Conservation (phyloP, 2,329 filamentous ascomycete species). For the Alternaria gaisen region DNA sequence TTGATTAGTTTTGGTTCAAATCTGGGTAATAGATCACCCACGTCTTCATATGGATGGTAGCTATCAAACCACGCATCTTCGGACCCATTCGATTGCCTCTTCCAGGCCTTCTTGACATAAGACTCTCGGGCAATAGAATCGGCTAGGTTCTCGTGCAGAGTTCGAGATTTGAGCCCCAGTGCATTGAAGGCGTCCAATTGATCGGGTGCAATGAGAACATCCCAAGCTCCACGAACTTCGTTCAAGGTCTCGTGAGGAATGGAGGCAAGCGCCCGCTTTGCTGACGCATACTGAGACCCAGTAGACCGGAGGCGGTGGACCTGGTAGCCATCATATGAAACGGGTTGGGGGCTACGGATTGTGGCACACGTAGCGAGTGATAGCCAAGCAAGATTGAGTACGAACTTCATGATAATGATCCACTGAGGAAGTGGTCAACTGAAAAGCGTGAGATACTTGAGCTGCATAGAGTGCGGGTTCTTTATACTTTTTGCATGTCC, state of each 20-base stretch:
- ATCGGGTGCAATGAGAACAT: conserved; percentile 55
- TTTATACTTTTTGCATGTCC: conserved; percentile 14
- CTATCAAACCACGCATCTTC: conserved; percentile 41
- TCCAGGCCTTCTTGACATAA: conserved; percentile 53
- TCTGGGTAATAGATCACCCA: conserved; percentile 1
- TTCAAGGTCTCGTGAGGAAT: conserved; percentile 52
- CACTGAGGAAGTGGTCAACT: not conserved
- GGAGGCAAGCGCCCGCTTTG: conserved; percentile 48
- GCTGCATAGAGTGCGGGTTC: not conserved
- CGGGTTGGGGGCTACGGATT: conserved; percentile 33
- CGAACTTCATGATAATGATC: conserved; percentile 25
- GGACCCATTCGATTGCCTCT: conserved; percentile 30
- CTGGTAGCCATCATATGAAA: conserved; percentile 53
- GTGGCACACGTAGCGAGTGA: conserved; percentile 28
- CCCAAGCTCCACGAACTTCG: conserved; percentile 47
- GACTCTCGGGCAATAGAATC: conserved; percentile 54
- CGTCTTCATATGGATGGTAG: conserved; percentile 45
- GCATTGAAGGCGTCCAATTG: conserved; percentile 52
- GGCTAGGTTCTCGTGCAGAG: conserved; percentile 57
- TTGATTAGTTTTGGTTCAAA: not conserved
- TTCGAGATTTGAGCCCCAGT: conserved; percentile 45
- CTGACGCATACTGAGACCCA: conserved; percentile 37
- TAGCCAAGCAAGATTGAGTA: conserved; percentile 22
- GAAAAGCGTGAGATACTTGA: not conserved
- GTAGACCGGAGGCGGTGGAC: conserved; percentile 52